Evolutionary conservation across 106 monocot species (phyloP).

Genomic region (Hemerocallis citrina): DNA sequence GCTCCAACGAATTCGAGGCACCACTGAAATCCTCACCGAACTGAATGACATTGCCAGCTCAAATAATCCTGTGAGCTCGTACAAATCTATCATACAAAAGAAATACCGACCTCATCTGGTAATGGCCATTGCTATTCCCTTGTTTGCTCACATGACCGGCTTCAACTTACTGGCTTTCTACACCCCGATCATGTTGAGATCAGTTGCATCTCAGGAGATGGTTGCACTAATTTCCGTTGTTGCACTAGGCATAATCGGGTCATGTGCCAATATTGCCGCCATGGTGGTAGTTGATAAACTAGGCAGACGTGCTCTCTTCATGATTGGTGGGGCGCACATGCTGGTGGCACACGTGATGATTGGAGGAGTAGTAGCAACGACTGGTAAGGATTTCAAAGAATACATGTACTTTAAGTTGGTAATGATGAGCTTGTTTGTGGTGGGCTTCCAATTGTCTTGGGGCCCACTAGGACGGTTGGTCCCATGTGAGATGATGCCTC

Average conservation of each 20-base stretch:
- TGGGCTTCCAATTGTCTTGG: constrained; percentile 35
- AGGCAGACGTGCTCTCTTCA: constrained; percentile 25
- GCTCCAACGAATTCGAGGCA: constrained; percentile 19
- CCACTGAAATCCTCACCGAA: constrained; percentile 5
- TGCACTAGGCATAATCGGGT: not conserved
- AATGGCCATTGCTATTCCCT: constrained; percentile 10
- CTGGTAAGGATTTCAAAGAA: constrained; percentile 11
- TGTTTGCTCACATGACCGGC: constrained; percentile 24
- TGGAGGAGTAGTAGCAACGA: constrained; percentile 16
- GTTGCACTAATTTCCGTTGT: constrained; percentile 9
- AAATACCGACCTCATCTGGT: constrained; percentile 15
- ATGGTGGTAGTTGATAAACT: constrained; percentile 17
- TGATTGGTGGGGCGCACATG: constrained; percentile 31
- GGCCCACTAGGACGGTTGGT: constrained; percentile 34
- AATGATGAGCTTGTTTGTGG: constrained; percentile 15
- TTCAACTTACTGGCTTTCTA: constrained; percentile 19
- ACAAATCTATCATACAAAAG: not conserved
- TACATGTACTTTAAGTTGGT: constrained; percentile 16
- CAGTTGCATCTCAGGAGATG: constrained; percentile 11
- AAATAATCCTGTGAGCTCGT: not conserved
- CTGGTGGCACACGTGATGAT: constrained; percentile 18
- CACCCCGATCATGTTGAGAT: constrained; percentile 23
- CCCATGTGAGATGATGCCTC: constrained; percentile 33
- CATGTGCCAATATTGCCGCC: not conserved
- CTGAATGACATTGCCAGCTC: constrained; percentile 2